Base-by-base conservation (phyloP, 2,329 filamentous ascomycete species). In the Xylaria sp. region DNA sequence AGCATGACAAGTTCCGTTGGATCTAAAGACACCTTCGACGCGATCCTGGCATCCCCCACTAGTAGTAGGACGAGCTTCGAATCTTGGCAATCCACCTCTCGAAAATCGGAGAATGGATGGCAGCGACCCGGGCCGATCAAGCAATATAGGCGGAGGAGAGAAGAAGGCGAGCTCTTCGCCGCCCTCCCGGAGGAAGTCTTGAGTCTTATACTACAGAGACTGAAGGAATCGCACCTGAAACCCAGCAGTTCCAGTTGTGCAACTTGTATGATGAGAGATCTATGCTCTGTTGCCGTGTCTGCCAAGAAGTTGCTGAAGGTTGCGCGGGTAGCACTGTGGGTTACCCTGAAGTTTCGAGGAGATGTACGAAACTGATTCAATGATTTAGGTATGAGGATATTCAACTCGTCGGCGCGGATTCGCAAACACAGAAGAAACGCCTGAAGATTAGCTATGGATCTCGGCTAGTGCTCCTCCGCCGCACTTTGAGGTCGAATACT, bases 191-290 rank as follows among this genome's bases (percentile, higher is more conserved):
- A 84, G n/a, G 87, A 89, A 73, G 85, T 90, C 1, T 76, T 90
- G 54, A 82, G 85, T 60, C 78, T 87, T 39, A 85, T 90, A n/a
- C 74, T 90, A 39, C 82, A 82, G 47, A 82, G 85, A 62, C 78
- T 91, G 19, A 86, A 83, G 74, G 79, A 81, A 45, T 75, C 83
- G 14, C 89, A 91, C 74, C 74, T 89, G 12, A 78, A 76, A 6
- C 74, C 78, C 14, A 78, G 79, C 2, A 85, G 83, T 70, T 78
- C 79, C 39, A 89, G 87, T 76, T 90, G 89, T 74, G 83, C 87
- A 17, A 90, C 89, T 19, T 90, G 89, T 76, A 89, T 86, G 85
- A 89, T 89, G 86, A 82, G 89, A 57, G 88, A 91, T 72, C 78
- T 85, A 34, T 86, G 84, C 71, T 83, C 82, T 50, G 75, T 89